These are phyloP conservation scores for Leccinum fibrillosum DNA, from an alignment of 768 basidiomycete species.

Conservation along the genomic window DNA sequence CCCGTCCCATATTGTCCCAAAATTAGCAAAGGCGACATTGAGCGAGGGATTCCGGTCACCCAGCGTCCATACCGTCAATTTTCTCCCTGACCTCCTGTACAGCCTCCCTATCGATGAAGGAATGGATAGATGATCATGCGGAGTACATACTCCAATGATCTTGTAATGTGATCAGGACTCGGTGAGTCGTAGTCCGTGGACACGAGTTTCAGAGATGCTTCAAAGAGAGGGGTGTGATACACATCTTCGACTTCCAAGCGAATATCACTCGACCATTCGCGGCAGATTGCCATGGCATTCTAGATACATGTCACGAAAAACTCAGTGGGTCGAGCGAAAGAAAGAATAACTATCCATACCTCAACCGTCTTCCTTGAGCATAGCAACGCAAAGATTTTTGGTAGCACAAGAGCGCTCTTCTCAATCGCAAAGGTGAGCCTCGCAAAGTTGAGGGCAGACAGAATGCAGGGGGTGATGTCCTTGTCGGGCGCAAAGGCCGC, in stretches of 20 bases:
- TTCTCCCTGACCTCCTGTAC: no score
- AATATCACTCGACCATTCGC: slow-evolving; percentile 40
- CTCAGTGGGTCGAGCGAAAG: neutral
- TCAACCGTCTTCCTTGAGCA: slow-evolving; percentile 16
- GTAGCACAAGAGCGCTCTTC: slow-evolving; percentile 1
- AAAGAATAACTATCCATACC: slow-evolving; percentile 3
- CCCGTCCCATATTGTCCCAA: no score
- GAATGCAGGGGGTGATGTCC: slow-evolving; percentile 43
- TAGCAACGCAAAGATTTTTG: slow-evolving; percentile 11
- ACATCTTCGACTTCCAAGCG: slow-evolving; percentile 55
- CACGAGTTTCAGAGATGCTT: slow-evolving; percentile 34
- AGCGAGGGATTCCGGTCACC: no score
- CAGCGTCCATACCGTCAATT: no score
- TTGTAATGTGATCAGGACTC: slow-evolving; percentile 30
- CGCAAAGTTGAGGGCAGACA: slow-evolving; percentile 59
- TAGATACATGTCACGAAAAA: slow-evolving; percentile 19
- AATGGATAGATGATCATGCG: neutral
- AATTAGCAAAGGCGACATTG: no score
- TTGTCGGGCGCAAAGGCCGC: slow-evolving; percentile 35
- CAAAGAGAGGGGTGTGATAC: slow-evolving; percentile 44
- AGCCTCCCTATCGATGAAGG: neutral
- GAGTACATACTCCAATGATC: slow-evolving; percentile 18
- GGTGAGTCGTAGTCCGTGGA: slow-evolving; percentile 36
- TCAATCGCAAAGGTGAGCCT: slow-evolving; percentile 39
- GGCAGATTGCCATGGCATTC: slow-evolving; percentile 51